Base-by-base conservation (phyloP, 1,284 basidiomycete species). In the Porodaedalea pini region DNA sequence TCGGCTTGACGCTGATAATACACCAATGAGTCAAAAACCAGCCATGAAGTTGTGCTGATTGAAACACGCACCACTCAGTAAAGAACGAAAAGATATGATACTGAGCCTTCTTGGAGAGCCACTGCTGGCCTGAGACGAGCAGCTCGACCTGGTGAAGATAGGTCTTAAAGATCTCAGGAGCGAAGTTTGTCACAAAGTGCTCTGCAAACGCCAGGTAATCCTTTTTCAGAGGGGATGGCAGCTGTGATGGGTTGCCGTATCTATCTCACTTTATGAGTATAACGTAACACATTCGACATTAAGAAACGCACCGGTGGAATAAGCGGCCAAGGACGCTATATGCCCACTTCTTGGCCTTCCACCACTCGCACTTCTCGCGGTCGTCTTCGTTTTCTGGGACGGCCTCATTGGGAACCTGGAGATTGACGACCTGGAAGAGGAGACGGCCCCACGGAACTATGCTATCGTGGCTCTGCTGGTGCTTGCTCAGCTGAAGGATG, bases 271-370 rank as follows among this genome's bases (percentile, higher is more conserved):
- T 13, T 13, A 21, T 34, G 61, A 55, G 27, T 61, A 40, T 17
- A 49, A 4, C 17, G 60, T 51, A 66, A 40, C 2, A 11, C 11
- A 31, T 15, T 34, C 37, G 17, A 44, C 41, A 52, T 25, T 17
- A 31, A 27, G 50, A 44, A 40, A 49, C 71, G 2, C 55, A 86
- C 81, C 86, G 76, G 65, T 88, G 86, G 77, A 92, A 92, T 21
- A 92, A 73, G 27, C 86, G 75, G 17, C 86, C 86, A 7, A 93
- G 75, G 41, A 82, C 83, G 32, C 79, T 82, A 68, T 86, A 92
- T 1, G 92, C 88, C 91, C 92, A 93, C 68, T 94, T 94, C 73
- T 94, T 94, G 4, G 86, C 81, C 66, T 87, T 88, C 86, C 89
- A 91, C 92, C 92, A 94, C 63, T 90, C 87, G 56, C 77, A 82